Percentiles rank a stretch among this genome's conserved stretches.
phyloP scores from a whole-genome alignment of 192 early-diverging fungal species.

The Umbelopsis sp. region DNA sequence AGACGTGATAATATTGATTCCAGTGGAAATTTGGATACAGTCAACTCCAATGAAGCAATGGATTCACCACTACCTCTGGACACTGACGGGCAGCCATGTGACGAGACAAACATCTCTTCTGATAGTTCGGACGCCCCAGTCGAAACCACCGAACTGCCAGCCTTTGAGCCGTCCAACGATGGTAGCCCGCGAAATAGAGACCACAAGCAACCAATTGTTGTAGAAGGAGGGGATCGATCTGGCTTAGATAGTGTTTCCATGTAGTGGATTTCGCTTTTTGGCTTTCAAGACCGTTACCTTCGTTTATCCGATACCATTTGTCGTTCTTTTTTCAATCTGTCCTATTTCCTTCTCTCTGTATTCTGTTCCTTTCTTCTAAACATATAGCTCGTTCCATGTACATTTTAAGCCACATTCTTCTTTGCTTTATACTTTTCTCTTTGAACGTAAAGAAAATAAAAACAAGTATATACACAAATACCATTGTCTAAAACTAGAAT shows the following conservation, averaged over 20 bases:
- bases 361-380: background rate
- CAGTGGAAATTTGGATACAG: background rate
- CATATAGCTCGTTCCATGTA: conserved; percentile 2
- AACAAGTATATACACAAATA: too few species aligned
- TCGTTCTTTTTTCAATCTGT: background rate
- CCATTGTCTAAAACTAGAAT: too few species aligned
- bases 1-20: background rate
- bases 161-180: background rate
- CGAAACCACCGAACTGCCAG: background rate
- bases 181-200: background rate
- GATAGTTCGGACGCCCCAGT: background rate
- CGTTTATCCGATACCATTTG: background rate
- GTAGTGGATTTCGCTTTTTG: background rate
- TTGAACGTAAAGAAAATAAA: too few species aligned
- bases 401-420: conserved; percentile 6
- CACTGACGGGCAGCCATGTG: too few species aligned
- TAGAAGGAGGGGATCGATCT: conserved; percentile 9
- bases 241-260: conserved; percentile 3
- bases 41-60: background rate
- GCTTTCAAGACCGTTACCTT: background rate
- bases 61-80: too few species aligned
- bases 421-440: conserved; percentile 1
- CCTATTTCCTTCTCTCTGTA: background rate
- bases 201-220: background rate
- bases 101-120: background rate